Evolutionary conservation across 202 grass and related monocot genomes (phyloP).

Genomic region (Saccharum hybrid): DNA sequence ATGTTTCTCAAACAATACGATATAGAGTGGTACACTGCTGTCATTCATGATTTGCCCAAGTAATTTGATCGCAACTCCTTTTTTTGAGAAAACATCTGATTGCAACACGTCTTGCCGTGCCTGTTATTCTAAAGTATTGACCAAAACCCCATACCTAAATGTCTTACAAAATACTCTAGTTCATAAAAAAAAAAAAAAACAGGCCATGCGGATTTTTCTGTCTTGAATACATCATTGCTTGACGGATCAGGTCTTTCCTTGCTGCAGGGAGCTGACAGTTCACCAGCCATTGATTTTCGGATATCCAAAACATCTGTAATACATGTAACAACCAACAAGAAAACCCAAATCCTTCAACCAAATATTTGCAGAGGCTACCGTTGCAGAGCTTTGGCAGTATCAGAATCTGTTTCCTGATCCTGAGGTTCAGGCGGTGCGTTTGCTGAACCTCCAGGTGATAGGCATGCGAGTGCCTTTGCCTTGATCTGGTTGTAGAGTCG

Average conservation of each 20-base stretch:
- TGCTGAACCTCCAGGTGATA: constrained; percentile 47
- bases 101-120: not conserved
- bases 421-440: constrained; percentile 35
- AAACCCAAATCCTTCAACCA: not conserved
- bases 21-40: not conserved
- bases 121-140: not conserved
- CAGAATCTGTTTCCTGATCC: constrained; percentile 41
- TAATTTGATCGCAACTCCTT: not conserved
- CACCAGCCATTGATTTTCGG: constrained; percentile 50
- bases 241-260: not conserved
- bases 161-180: constrained; percentile 25
- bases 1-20: not conserved
- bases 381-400: constrained; percentile 42
- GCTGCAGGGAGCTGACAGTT: constrained; percentile 14
- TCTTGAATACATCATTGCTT: constrained; percentile 25
- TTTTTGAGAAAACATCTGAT: too few species aligned
- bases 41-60: not conserved
- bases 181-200: constrained; percentile 1
- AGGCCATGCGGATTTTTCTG: not conserved
- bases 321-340: constrained; percentile 21
- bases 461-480: constrained; percentile 51
- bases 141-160: constrained; percentile 1
- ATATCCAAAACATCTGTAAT: constrained; percentile 9
- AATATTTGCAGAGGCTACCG: constrained; percentile 25
- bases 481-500: constrained; percentile 69